These are phyloP conservation scores for Claviceps spartinae DNA, from an alignment of 2,329 filamentous ascomycete species.

Conservation along the genomic window DNA sequence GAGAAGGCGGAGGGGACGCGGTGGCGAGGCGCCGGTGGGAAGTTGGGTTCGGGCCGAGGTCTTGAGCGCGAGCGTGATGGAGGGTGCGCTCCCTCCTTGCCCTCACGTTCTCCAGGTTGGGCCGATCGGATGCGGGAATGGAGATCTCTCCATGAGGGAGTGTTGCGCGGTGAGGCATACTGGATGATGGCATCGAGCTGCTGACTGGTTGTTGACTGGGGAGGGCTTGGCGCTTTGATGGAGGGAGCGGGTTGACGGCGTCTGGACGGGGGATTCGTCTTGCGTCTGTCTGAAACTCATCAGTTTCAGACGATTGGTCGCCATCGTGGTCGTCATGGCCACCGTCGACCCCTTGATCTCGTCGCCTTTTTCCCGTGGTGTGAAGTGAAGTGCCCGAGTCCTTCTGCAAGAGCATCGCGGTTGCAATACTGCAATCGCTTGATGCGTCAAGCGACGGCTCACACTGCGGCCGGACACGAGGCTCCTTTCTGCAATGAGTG, in stretches of 20 bases:
- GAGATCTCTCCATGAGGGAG: background rate
- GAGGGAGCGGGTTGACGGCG: slow-evolving; percentile 8
- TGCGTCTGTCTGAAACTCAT: slow-evolving; percentile 16
- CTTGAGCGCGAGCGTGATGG: background rate
- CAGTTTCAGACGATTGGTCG: background rate
- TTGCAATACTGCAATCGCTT: background rate
- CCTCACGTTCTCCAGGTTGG: background rate
- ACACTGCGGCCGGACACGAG: background rate
- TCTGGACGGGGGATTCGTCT: slow-evolving; percentile 1
- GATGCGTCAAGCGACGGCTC: background rate
- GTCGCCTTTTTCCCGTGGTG: background rate
- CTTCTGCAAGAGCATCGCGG: background rate
- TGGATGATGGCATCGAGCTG: slow-evolving; percentile 12
- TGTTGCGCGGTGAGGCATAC: background rate
- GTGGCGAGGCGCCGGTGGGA: background rate
- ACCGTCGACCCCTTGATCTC: background rate
- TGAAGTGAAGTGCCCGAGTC: background rate
- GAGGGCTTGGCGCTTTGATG: background rate
- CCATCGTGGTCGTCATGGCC: slow-evolving; percentile 11
- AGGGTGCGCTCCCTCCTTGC: background rate
- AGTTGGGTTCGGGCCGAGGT: too few relatives aligned
- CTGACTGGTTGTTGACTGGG: slow-evolving; percentile 5
- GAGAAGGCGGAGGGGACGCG: background rate
- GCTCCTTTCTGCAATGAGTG: background rate
- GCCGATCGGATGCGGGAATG: background rate